Conservation (phyloP, 2,329 filamentous ascomycete genomes). For the Moelleriella libera region DNA sequence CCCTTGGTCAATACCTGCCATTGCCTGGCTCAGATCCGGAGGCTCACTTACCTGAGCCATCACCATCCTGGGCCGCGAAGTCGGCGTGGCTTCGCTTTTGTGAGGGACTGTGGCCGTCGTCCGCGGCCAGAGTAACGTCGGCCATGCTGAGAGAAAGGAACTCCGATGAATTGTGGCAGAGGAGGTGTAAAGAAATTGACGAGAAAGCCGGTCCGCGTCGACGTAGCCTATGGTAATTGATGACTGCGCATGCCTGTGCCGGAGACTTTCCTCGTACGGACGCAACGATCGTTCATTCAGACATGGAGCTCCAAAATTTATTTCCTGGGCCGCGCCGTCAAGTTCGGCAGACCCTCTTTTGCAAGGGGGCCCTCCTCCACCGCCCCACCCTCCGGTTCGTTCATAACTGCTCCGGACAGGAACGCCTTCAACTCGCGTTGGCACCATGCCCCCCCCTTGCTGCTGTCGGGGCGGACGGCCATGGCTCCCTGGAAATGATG, state of each 20-base stretch:
- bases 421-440: too few species aligned
- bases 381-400: too few species aligned
- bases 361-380: too few species aligned
- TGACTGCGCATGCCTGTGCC: background rate
- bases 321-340: too few species aligned
- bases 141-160: background rate
- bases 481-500: too few species aligned
- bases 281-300: background rate
- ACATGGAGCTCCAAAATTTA: background rate
- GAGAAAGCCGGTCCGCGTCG: too few species aligned
- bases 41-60: conserved; percentile 22
- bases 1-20: conserved; percentile 2
- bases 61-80: conserved; percentile 31
- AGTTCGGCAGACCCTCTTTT: too few species aligned
- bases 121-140: conserved; percentile 9
- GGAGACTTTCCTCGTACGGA: background rate
- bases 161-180: too few species aligned
- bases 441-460: too few species aligned
- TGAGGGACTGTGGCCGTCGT: conserved; percentile 19
- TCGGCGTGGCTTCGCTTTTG: conserved; percentile 41
- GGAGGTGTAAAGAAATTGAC: too few species aligned
- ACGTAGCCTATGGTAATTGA: background rate
- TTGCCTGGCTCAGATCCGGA: background rate
- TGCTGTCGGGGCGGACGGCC: too few species aligned
- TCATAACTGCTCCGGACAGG: too few species aligned